phyloP scores from a whole-genome alignment of 2,329 filamentous ascomycete genomes.

The Colletotrichum sp. region DNA sequence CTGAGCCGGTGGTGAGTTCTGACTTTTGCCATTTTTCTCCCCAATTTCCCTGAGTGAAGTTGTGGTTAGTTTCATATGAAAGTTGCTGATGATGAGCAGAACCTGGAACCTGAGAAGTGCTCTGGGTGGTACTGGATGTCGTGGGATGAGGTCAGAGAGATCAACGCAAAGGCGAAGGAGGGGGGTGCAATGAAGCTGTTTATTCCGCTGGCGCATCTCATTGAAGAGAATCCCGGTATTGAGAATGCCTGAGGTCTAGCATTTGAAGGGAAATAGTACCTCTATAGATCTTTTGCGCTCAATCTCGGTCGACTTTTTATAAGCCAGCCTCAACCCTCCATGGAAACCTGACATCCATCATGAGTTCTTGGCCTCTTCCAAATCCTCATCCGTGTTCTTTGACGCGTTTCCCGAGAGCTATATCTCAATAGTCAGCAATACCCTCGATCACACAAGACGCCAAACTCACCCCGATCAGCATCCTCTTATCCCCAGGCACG shows the following conservation, averaged over 20 bases:
- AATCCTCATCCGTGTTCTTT: neutral
- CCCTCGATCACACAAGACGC: neutral
- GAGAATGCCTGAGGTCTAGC: neutral
- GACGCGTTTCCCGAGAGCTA: neutral
- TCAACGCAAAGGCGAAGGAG: neutral
- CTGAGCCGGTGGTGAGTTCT: constrained; percentile 55
- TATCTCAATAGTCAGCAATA: neutral
- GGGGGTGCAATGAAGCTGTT: constrained; percentile 31
- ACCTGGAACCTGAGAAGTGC: constrained; percentile 55
- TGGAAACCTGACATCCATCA: neutral
- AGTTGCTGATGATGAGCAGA: constrained; percentile 27
- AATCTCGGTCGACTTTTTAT: neutral
- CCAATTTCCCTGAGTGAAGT: neutral
- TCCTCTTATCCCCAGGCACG: neutral
- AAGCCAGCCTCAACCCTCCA: neutral
- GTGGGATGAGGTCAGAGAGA: constrained; percentile 45
- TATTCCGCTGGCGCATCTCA: constrained; percentile 34
- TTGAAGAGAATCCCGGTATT: constrained; percentile 28
- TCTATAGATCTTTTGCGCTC: neutral
- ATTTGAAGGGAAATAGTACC: neutral
- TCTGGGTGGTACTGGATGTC: constrained; percentile 53
- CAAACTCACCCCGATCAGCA: neutral
- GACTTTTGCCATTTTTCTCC: neutral
- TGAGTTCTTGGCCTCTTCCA: neutral
- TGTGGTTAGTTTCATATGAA: too few species aligned